Percentiles rank a stretch among this genome's conserved stretches.
These are phyloP conservation scores for peach (Prunus persica) DNA, from an alignment of 306 rosid species.

Conservation along the genomic window Prunus_persica_NCBIv2 NC_034011.1:17923001-17923500, in stretches of 20 bases:
- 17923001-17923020: not conserved
- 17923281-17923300: conserved; percentile 59
- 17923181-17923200: conserved; percentile 76
- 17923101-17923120: conserved; percentile 15
- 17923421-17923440: not conserved
- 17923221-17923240: conserved; percentile 83
- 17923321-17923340: not conserved
- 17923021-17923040: conserved; percentile 8
- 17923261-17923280: conserved; percentile 81
- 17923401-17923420: not conserved
- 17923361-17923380: not conserved
- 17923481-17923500: not conserved
- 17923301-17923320: not conserved
- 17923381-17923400: not conserved
- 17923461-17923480: not conserved
- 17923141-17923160: conserved; percentile 32
- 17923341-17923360: not conserved
- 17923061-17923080: not conserved
- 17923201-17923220: conserved; percentile 99
- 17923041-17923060: not conserved
- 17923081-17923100: conserved; percentile 2
- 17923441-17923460: not conserved
- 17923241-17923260: conserved; percentile 86
- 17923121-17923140: conserved; percentile 10
- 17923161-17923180: conserved; percentile 52